phyloP scores from a whole-genome alignment of 345 rosid genomes.

The Salix viminalis region DNA sequence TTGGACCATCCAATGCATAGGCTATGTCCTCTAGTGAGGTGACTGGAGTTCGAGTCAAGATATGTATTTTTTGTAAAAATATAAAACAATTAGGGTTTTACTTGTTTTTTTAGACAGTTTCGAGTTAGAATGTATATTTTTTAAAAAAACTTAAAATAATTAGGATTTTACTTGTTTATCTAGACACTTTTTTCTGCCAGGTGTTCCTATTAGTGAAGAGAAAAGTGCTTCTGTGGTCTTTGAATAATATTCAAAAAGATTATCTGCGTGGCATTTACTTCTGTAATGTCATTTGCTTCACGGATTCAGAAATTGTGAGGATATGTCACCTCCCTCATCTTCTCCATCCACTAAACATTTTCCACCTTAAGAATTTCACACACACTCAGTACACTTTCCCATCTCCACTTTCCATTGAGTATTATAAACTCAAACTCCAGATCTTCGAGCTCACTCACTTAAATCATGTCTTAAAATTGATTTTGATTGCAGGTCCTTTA shows the following conservation, averaged over 20 bases:
- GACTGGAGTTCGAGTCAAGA: too few relatives aligned
- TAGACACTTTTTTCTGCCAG: too few relatives aligned
- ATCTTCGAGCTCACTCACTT: not conserved
- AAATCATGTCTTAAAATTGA: not conserved
- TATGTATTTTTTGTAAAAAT: too few relatives aligned
- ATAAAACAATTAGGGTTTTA: too few relatives aligned
- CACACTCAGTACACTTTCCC: not conserved
- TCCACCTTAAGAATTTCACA: not conserved
- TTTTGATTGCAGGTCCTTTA: not conserved
- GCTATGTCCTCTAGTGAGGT: too few relatives aligned
- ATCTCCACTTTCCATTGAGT: not conserved
- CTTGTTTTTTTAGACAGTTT: too few relatives aligned
- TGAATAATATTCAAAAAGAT: not conserved
- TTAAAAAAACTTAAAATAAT: too few relatives aligned
- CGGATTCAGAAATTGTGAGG: not conserved
- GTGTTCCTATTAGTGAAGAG: not conserved
- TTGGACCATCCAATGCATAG: not conserved
- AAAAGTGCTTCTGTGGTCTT: not conserved
- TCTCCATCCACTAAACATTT: not conserved
- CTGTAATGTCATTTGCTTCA: not conserved
- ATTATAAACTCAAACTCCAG: not conserved
- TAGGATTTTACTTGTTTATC: too few relatives aligned
- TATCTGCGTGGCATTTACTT: not conserved
- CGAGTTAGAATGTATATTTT: too few relatives aligned
- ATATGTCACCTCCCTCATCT: not conserved